Base-by-base conservation (phyloP, 2,329 filamentous ascomycete genomes). In the Claviceps paspali region DNA sequence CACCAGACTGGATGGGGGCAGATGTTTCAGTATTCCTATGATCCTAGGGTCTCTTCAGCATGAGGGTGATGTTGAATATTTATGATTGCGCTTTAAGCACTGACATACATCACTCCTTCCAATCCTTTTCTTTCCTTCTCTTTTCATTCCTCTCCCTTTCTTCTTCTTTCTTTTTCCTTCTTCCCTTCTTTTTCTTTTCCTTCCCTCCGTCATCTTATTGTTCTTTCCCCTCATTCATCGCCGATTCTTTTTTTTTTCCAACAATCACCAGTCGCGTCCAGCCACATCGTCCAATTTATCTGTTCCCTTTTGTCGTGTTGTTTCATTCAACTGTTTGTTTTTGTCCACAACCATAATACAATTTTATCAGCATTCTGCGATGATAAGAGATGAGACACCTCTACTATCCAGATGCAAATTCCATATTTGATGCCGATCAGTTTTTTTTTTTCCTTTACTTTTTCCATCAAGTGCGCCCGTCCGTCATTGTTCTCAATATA, bases 21-120 rank as follows among this genome's bases (percentile, higher is more conserved):
- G 17, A 29, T 40, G 24, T 40, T 40, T 7, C 33, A 33, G 29
- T 40, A 37, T 26, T 33, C 38, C 14, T 40, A 33, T 17, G 38
- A 40, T 9, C 33, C 38, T 6, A 32, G 38, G 10, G 34, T 37
- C 18, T 33, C 33, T 11, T 29, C 38, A n/a, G 34, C 29, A 30
- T 36, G 29, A 40, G 18, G 14, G 23, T 17, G 12, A 12, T 12
- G 28, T 12, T 19, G n/a, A n/a, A n/a, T n/a, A n/a, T n/a, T n/a
- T n/a, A n/a, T n/a, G n/a, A n/a, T n/a, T n/a, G n/a, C n/a, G n/a
- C n/a, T n/a, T n/a, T n/a, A 14, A 11, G n/a, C 15, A 36, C 8
- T 19, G 29, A 18, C 5, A 15, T 32, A 6, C 12, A 18, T 8
- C 17, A 9, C 9, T 32, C 14, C 12, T 6, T 19, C 15, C 5